Percentiles rank a stretch among this genome's conserved stretches.
Conservation (phyloP, 2,329 filamentous ascomycete genomes). For the Alternaria sp. region DNA sequence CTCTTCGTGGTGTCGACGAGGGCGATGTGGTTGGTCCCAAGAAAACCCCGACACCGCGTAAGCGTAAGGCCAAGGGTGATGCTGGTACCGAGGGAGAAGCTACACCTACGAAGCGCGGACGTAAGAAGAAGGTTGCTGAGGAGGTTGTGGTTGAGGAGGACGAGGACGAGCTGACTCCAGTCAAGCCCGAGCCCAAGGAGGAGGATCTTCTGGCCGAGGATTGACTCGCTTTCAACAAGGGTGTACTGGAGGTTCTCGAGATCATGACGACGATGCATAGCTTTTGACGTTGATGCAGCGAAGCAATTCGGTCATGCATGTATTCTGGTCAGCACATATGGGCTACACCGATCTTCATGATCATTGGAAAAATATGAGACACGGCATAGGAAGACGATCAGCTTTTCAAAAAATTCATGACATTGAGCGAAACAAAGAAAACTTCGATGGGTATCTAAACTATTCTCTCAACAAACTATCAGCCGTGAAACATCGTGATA, state of each 20-base stretch:
- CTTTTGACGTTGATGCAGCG: background rate
- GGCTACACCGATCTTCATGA: rapidly evolving
- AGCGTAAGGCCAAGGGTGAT: constrained; percentile 24
- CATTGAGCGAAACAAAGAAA: constrained; percentile 5
- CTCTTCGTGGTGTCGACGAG: too few relatives aligned
- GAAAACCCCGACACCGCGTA: constrained; percentile 15
- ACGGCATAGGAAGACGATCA: background rate
- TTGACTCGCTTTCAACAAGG: too few relatives aligned
- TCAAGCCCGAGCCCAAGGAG: constrained; percentile 4
- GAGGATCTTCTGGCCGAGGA: background rate
- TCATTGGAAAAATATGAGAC: background rate
- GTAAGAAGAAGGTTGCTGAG: constrained; percentile 8
- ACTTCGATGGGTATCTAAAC: constrained; percentile 24
- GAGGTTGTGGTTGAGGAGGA: background rate
- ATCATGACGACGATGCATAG: too few relatives aligned
- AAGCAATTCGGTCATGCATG: background rate
- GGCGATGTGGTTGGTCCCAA: background rate
- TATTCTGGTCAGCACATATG: background rate
- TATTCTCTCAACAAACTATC: constrained; percentile 7
- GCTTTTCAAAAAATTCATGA: background rate
- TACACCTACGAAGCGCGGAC: constrained; percentile 5
- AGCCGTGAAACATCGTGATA: background rate
- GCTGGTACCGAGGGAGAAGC: background rate
- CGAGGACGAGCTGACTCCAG: background rate
- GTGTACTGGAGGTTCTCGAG: too few relatives aligned